A percentile compares a stretch with the other conserved stretches of the same genome.
phyloP scores from a whole-genome alignment of 257 asterid species.

The Verbena officinalis region DNA sequence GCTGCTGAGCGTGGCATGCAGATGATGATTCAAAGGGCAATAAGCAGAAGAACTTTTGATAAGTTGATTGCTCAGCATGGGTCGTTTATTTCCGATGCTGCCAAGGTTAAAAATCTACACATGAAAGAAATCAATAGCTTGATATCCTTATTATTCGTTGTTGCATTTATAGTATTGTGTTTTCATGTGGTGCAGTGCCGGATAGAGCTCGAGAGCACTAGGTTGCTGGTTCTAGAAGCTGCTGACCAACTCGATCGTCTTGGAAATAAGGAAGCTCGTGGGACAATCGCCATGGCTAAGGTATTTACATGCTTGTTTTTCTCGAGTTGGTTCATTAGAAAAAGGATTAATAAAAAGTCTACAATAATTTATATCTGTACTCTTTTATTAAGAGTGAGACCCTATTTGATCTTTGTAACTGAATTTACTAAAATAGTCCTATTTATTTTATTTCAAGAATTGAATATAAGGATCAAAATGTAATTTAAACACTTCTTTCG shows the following conservation, averaged over 20 bases:
- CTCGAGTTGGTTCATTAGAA: no score
- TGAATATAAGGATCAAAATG: no score
- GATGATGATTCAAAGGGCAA: constrained; percentile 83
- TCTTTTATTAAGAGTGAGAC: no score
- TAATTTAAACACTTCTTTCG: no score
- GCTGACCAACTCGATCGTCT: constrained; percentile 91
- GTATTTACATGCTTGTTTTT: constrained; percentile 33
- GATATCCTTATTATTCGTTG: not conserved
- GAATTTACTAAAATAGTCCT: no score
- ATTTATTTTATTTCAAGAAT: no score
- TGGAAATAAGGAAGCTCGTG: constrained; percentile 81
- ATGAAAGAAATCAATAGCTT: not conserved
- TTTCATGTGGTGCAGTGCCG: constrained; percentile 64
- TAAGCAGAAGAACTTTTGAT: constrained; percentile 69
- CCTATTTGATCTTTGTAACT: no score
- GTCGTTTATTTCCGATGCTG: constrained; percentile 85
- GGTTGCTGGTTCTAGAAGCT: constrained; percentile 90
- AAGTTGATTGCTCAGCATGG: constrained; percentile 90
- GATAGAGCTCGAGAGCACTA: constrained; percentile 78
- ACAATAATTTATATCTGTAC: no score
- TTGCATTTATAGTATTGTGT: not conserved
- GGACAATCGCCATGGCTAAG: constrained; percentile 96
- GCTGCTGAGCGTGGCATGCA: constrained; percentile 98
- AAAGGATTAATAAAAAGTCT: no score
- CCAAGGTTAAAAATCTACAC: constrained; percentile 50